phyloP scores from a whole-genome alignment of 75 land plant species.

The Chamaecyparis obtusa region DNA sequence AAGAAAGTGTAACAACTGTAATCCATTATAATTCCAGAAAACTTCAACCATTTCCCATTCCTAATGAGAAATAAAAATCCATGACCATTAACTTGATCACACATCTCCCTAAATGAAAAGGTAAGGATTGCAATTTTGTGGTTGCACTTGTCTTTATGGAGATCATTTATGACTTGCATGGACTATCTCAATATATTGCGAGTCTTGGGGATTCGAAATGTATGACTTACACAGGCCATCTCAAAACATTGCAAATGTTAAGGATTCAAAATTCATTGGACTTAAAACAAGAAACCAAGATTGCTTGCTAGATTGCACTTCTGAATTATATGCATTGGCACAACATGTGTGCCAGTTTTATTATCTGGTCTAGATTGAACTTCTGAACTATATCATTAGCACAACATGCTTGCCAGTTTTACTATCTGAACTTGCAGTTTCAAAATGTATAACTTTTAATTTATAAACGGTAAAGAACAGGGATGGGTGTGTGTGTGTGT shows the following conservation, averaged over 20 bases:
- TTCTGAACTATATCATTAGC: not conserved
- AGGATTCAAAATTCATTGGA: not conserved
- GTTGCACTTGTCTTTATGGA: too few species aligned
- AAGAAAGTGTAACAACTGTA: not conserved
- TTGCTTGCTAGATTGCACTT: not conserved
- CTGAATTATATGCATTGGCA: not conserved
- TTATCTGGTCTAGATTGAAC: not conserved
- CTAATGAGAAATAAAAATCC: not conserved
- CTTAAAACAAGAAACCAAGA: not conserved
- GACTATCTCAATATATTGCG: not conserved
- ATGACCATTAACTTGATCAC: not conserved
- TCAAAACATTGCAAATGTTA: not conserved
- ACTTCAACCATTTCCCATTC: not conserved
- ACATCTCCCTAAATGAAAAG: not conserved
- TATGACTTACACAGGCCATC: not conserved
- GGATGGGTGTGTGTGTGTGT: too few species aligned
- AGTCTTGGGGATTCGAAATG: not conserved
- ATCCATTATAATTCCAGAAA: not conserved
- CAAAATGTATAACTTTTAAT: not conserved
- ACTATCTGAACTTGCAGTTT: not conserved
- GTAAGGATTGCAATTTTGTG: too few species aligned
- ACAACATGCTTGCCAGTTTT: not conserved
- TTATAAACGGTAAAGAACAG: too few species aligned
- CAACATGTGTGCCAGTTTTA: not conserved
- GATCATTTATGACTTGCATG: too few species aligned